Conservation (phyloP, 768 basidiomycete species). For the Boletus sp. region DNA sequence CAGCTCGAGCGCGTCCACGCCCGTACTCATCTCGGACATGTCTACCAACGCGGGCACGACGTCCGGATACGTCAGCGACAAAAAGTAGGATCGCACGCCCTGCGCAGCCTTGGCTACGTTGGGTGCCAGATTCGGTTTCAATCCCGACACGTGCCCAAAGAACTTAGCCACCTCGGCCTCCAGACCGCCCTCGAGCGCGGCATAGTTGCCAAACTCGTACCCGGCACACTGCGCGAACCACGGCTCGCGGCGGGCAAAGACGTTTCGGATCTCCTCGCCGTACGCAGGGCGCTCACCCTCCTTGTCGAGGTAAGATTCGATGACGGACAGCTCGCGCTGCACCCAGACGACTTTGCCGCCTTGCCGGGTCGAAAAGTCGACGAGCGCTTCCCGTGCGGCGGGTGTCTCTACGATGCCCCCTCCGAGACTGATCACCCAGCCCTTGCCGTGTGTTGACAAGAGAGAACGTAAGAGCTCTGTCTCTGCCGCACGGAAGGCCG, state of each 20-base stretch:
- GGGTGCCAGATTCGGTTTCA: conserved; percentile 58
- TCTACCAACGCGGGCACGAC: conserved; percentile 63
- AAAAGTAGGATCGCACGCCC: conserved; percentile 79
- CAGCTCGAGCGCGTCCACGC: conserved; percentile 92
- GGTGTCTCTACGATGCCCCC: conserved; percentile 93
- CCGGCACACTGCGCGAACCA: conserved; percentile 85
- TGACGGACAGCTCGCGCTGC: conserved; percentile 73
- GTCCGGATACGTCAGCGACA: conserved; percentile 91
- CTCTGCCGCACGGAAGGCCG: conserved; percentile 84
- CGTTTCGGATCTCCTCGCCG: conserved; percentile 81
- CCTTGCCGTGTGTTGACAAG: conserved; percentile 49
- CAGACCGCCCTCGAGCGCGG: conserved; percentile 37
- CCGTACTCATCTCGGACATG: conserved; percentile 72
- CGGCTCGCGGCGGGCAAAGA: conserved; percentile 78
- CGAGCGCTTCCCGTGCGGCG: conserved; percentile 68
- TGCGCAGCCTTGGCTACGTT: conserved; percentile 40
- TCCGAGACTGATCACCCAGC: conserved; percentile 84
- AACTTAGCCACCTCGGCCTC: conserved; percentile 71
- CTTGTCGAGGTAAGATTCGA: conserved; percentile 74
- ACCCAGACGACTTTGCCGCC: conserved; percentile 83
- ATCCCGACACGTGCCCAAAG: conserved; percentile 85
- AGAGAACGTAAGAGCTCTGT: conserved; percentile 65
- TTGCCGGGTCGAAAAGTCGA: conserved; percentile 51
- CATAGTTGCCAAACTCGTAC: conserved; percentile 81
- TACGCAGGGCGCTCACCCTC: conserved; percentile 85